Base-by-base conservation (phyloP, 2,329 filamentous ascomycete genomes). In the Microdochium paspali region DNA sequence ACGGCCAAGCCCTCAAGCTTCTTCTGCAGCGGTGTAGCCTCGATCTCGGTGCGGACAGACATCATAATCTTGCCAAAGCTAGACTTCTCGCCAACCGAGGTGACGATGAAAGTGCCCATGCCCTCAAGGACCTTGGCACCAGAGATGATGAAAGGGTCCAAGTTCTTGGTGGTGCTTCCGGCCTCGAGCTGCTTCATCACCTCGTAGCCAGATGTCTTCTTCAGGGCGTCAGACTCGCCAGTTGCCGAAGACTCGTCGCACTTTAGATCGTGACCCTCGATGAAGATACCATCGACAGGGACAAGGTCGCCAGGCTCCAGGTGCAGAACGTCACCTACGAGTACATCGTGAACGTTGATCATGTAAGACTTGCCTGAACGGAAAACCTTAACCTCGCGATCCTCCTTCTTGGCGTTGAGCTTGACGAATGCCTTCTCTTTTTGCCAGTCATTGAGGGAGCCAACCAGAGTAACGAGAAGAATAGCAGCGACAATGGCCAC, bases 221-320 rank as follows among this genome's bases (percentile, higher is more conserved):
- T 82, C 66, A 85, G 77, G 44, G 79, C 75, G 54, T 85, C 80
- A 2, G 82, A 85, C 65, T 87, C 82, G 47, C 83, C 82, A 12
- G 83, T 87, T 1, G 80, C 78, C 5, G 80, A 84, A 7, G 82
- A 84, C 61, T 87, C 82, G 55, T 86, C 82, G 54, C 81, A 86
- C 58, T 80, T 82, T 50, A 86, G 64, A 35, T 78, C 79, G 52
- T 84, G 77, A 2, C 82, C 81, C 10, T 70, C 66, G 51, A 86
- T 79, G 49, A 84, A 73, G 39, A 86, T 69, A 2, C 82, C 82
- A 56, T 87, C 82, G 2, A 79, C 81, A 0, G 82, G 80, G 43
- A 85, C 71, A 43, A 84, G 70, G 55, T 87, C 81, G 49, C 83
- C 82, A 3, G 81, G 79, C 54, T 84, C 80, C n/a, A 86, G 66